phyloP scores from a whole-genome alignment of 2,329 filamentous ascomycete species.

The Chaetomium sp. region DNA sequence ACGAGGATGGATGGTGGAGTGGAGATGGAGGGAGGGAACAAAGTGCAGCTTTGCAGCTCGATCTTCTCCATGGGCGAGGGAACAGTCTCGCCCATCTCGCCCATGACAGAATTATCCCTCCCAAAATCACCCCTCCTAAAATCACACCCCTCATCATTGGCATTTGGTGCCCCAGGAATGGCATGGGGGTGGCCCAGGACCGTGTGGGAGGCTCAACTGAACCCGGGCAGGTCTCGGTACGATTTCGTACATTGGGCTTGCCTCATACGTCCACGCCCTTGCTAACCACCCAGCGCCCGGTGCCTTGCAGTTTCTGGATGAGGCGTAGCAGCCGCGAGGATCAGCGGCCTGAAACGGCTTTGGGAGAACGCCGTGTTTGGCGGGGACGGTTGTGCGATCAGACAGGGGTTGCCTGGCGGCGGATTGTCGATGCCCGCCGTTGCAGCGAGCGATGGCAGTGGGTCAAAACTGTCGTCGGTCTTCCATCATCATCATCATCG shows the following conservation, averaged over 20 bases:
- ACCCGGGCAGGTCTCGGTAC: not conserved
- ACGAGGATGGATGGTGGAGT: not conserved
- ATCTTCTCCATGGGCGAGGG: no score
- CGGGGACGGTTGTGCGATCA: conserved; percentile 19
- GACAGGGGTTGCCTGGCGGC: not conserved
- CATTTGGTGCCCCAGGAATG: not conserved
- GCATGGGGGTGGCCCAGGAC: conserved; percentile 7
- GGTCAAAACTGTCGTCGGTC: not conserved
- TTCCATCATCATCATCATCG: not conserved
- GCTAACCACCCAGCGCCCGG: not conserved
- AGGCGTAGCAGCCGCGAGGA: conserved; percentile 38
- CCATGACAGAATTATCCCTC: no score
- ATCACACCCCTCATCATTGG: no score
- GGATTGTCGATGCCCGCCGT: not conserved
- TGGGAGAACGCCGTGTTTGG: conserved; percentile 33
- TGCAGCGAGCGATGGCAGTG: not conserved
- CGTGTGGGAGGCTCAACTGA: not conserved
- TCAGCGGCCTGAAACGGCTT: conserved; percentile 47
- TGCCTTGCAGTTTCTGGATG: conserved; percentile 13
- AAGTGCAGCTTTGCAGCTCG: not conserved
- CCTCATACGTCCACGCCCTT: not conserved
- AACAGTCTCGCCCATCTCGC: no score
- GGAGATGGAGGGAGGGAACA: not conserved
- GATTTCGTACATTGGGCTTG: not conserved
- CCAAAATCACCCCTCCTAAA: no score